phyloP scores from a whole-genome alignment of 129 eudicot species.

The carrot (Daucus carota) region DNA sequence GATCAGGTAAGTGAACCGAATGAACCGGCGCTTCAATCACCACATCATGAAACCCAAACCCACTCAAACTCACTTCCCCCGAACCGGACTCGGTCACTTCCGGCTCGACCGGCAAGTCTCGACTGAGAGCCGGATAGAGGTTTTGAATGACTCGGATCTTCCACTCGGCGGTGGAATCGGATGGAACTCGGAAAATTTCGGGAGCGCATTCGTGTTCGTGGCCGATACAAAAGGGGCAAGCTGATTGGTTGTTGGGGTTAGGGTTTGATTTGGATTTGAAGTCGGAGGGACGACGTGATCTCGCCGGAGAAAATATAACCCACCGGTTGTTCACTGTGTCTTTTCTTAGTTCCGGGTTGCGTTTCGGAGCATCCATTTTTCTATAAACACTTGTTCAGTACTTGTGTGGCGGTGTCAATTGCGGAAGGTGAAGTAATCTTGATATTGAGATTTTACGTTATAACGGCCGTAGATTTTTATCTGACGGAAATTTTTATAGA shows the following conservation, averaged over 20 bases:
- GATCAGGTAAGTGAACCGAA: constrained; percentile 57
- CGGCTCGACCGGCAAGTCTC: constrained; percentile 20
- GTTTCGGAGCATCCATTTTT: constrained; percentile 24
- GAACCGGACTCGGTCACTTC: constrained; percentile 8
- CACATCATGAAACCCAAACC: constrained; percentile 92
- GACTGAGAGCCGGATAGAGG: constrained; percentile 72
- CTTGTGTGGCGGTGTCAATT: too few relatives aligned
- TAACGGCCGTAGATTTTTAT: too few relatives aligned
- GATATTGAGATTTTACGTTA: too few relatives aligned
- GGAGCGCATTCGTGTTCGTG: constrained; percentile 93
- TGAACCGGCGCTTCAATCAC: constrained; percentile 81
- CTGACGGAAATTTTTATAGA: too few relatives aligned
- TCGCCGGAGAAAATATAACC: constrained; percentile 75
- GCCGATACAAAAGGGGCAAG: constrained; percentile 85
- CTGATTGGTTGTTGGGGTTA: constrained; percentile 31
- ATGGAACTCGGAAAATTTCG: constrained; percentile 71
- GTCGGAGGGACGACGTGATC: constrained; percentile 92
- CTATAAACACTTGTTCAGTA: not conserved
- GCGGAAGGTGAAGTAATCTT: too few relatives aligned
- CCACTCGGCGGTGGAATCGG: constrained; percentile 53
- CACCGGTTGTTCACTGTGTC: constrained; percentile 72
- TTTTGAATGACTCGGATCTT: constrained; percentile 72
- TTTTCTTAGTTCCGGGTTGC: constrained; percentile 60
- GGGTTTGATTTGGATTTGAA: constrained; percentile 70
- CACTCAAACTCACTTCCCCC: constrained; percentile 25